Evolutionary conservation across 2,329 filamentous ascomycete genomes (phyloP).

Genomic region (Claviceps cyperi): DNA sequence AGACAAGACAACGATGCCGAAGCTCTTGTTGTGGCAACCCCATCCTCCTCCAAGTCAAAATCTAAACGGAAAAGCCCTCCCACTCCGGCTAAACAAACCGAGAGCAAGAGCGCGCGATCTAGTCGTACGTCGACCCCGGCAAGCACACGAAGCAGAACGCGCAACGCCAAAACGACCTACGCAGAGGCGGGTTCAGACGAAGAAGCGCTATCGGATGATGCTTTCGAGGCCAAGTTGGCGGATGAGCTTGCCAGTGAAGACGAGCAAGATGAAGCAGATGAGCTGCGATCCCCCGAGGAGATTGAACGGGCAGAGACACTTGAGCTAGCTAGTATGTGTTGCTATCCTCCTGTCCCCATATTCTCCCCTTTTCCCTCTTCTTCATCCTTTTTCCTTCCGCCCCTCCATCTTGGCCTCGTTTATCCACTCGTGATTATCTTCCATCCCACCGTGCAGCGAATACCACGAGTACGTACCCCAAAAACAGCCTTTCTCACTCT

Average conservation of each 20-base stretch:
- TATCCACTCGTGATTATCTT: neutral
- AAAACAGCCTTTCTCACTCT: neutral
- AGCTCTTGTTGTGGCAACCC: constrained; percentile 5
- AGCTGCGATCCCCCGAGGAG: constrained; percentile 38
- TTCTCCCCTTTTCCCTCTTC: too few species aligned
- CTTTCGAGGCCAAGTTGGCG: constrained; percentile 69
- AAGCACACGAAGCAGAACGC: constrained; percentile 35
- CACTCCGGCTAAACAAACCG: constrained; percentile 16
- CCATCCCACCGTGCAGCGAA: neutral
- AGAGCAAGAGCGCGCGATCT: constrained; percentile 57
- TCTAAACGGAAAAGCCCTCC: constrained; percentile 21
- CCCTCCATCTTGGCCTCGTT: too few species aligned
- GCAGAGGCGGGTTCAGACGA: constrained; percentile 44
- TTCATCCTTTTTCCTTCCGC: neutral
- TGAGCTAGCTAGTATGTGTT: constrained; percentile 55
- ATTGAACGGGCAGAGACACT: constrained; percentile 51
- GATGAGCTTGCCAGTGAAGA: constrained; percentile 35
- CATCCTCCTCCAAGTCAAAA: constrained; percentile 11
- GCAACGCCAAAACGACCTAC: constrained; percentile 30
- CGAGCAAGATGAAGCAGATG: constrained; percentile 22
- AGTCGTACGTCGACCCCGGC: constrained; percentile 63
- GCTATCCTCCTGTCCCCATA: neutral
- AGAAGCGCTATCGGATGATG: constrained; percentile 57
- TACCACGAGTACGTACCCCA: too few species aligned
- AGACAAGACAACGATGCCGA: constrained; percentile 15